Evolutionary conservation across 2,329 filamentous ascomycete species (phyloP), one percentile per base, ranked within the genome.

Genomic region (Ophiocordyceps camponoti-leonardi): DNA sequence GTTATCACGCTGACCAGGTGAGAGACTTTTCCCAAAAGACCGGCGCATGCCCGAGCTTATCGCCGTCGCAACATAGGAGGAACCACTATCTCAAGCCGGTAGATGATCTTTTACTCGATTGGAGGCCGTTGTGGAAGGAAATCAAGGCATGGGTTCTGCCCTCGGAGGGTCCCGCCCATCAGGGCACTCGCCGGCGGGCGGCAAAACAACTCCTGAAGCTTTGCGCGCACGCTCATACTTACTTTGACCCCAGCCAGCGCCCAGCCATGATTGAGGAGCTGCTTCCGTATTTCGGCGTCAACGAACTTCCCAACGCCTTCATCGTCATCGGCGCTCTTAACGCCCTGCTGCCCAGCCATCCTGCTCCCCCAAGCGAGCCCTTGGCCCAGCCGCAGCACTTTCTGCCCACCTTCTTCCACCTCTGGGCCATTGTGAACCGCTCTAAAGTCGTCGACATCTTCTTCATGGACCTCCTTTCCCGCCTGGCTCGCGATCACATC

Each of bases 1-100:
- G 90, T 96, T 57, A 83, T 95, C 63, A 80, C 86, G 12, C 67
- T 98, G 54, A 94, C 88, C n/a, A 93, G 92, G 87, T 92, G 67
- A 63, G 23, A n/a, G 19, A 6, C n/a, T 30, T 1, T 42, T 3
- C 20, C 33, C 35, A 16, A 3, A 11, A 30, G 18, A 30, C 13
- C 11, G 12, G 40, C 40, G 11, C 19, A 33, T 13, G 20, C 30
- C n/a, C 6, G 12, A n/a, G 42, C 31, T 43, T 42, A 28, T 42
- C 22, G 52, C 16, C 8, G 4, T 41, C 7, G 13, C 18, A 26
- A 19, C 19, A 26, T 43, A 92, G 86, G 66, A 88, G 90, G 59
- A 94, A 93, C 60, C 90, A 96, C 65, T 96, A 96, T 62, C 74
- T 98, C 31, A 87, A 86, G 53, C 86, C 90, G 1, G 81, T 83